A percentile compares a stretch with the other conserved stretches of the same genome.
phyloP scores from a whole-genome alignment of 768 basidiomycete genomes.

The Saitozyma sp. region DNA sequence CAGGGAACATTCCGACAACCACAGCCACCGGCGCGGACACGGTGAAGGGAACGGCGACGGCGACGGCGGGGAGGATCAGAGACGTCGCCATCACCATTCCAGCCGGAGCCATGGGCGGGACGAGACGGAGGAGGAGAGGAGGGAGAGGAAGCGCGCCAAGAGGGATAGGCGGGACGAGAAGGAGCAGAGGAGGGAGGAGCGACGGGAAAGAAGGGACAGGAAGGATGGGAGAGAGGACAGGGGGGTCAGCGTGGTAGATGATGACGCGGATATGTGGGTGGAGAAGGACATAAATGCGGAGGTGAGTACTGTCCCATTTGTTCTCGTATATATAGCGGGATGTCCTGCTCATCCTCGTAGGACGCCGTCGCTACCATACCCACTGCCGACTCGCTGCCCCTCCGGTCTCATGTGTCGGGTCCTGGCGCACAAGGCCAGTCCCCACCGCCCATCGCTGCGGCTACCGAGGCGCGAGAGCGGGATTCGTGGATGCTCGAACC shows the following conservation, averaged over 20 bases:
- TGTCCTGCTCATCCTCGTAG: conserved; percentile 17
- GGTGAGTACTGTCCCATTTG: conserved; percentile 13
- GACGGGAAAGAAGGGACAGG: conserved; percentile 37
- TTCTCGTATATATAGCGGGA: not conserved
- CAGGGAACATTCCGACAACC: not conserved
- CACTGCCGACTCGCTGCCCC: conserved; percentile 67
- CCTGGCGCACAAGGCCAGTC: conserved; percentile 56
- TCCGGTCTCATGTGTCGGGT: conserved; percentile 64
- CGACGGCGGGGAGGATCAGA: not conserved
- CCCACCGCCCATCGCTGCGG: conserved; percentile 58
- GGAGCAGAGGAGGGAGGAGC: conserved; percentile 46
- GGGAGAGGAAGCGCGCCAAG: conserved; percentile 38
- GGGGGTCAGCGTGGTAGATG: conserved; percentile 64
- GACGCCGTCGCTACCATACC: conserved; percentile 64
- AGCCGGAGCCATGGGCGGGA: conserved; percentile 23
- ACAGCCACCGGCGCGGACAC: not conserved
- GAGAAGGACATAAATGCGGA: conserved; percentile 42
- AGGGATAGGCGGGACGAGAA: conserved; percentile 40
- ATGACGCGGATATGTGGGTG: conserved; percentile 66
- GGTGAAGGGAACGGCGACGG: not conserved
- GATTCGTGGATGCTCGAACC: conserved; percentile 87
- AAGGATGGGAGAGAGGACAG: conserved; percentile 51
- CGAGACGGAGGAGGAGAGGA: conserved; percentile 42
- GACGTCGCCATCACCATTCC: conserved; percentile 6
- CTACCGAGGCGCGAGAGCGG: conserved; percentile 59